A percentile compares a stretch with the other conserved stretches of the same genome.
These are phyloP conservation scores for Hydnomerulius pinastri DNA, from an alignment of 768 basidiomycete genomes.

Conservation along the genomic window DNA sequence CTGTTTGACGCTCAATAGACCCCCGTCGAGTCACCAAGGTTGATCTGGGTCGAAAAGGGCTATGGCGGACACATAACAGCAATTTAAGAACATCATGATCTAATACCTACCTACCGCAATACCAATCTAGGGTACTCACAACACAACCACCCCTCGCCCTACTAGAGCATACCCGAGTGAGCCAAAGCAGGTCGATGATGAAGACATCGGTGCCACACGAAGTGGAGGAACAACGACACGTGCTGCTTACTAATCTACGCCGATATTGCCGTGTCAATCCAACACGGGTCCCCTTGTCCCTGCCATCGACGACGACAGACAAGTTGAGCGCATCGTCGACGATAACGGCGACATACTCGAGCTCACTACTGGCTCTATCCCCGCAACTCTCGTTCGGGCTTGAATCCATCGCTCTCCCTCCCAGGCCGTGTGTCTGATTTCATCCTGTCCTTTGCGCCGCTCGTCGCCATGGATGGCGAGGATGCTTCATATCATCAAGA, in stretches of 20 bases:
- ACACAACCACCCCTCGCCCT: too few relatives aligned
- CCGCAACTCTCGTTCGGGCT: slow-evolving; percentile 18
- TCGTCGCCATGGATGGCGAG: slow-evolving; percentile 32
- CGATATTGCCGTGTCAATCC: slow-evolving; percentile 31
- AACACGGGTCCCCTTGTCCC: slow-evolving; percentile 39
- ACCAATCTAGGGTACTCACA: too few relatives aligned
- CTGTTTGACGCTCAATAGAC: too few relatives aligned
- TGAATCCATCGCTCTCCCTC: slow-evolving; percentile 2
- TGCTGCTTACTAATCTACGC: slow-evolving; percentile 30
- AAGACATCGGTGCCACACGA: too few relatives aligned
- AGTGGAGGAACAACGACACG: slow-evolving; percentile 24
- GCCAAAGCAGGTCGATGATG: too few relatives aligned
- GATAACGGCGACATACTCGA: slow-evolving; percentile 22
- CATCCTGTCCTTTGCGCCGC: slow-evolving; percentile 12
- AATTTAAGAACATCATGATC: too few relatives aligned
- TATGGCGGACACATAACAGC: too few relatives aligned
- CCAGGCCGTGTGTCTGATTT: slow-evolving; percentile 27
- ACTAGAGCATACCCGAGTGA: too few relatives aligned
- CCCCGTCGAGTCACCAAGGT: too few relatives aligned
- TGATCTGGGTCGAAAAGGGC: too few relatives aligned
- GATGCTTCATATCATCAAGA: slow-evolving; percentile 31
- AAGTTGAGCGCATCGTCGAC: slow-evolving; percentile 31
- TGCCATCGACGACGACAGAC: slow-evolving; percentile 32
- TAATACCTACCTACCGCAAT: too few relatives aligned
- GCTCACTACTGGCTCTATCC: neutral